phyloP scores from a whole-genome alignment of 352 stramenopile genomes.

The Phytophthora quininea region DNA sequence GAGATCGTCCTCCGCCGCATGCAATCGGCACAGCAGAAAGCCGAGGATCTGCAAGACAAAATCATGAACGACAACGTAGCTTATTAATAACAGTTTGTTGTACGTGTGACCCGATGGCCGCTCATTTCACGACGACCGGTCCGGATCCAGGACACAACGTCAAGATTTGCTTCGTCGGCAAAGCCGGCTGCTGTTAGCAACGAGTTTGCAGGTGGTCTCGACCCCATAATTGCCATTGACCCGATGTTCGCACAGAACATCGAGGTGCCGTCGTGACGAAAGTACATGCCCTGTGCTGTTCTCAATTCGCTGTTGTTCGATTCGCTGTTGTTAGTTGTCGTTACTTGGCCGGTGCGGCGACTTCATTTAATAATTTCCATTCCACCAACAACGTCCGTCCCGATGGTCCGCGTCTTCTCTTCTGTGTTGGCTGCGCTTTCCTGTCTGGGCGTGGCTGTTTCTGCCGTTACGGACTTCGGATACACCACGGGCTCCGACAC shows the following conservation, averaged over 20 bases:
- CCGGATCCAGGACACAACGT: too few relatives aligned
- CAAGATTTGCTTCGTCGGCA: neutral
- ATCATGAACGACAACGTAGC: too few relatives aligned
- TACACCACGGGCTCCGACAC: conserved; percentile 41
- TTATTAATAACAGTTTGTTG: too few relatives aligned
- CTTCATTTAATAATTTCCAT: neutral
- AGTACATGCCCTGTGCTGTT: conserved; percentile 16
- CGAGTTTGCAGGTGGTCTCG: neutral
- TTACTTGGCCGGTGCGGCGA: too few relatives aligned
- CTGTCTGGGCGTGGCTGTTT: neutral
- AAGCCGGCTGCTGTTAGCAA: neutral
- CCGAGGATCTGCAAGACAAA: too few relatives aligned
- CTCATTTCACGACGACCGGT: too few relatives aligned
- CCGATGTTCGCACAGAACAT: conserved; percentile 1
- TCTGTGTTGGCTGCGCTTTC: neutral
- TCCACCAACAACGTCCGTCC: neutral
- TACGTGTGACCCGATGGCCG: too few relatives aligned
- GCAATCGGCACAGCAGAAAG: too few relatives aligned
- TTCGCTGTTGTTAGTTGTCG: too few relatives aligned
- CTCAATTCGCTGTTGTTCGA: too few relatives aligned
- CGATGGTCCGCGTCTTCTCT: neutral
- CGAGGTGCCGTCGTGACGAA: neutral
- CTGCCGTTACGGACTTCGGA: conserved; percentile 7
- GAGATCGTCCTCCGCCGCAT: too few relatives aligned
- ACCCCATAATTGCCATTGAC: neutral